These are phyloP conservation scores for Eleusine indica DNA, from an alignment of 176 grass and related monocot genomes.

Conservation along the genomic window DNA sequence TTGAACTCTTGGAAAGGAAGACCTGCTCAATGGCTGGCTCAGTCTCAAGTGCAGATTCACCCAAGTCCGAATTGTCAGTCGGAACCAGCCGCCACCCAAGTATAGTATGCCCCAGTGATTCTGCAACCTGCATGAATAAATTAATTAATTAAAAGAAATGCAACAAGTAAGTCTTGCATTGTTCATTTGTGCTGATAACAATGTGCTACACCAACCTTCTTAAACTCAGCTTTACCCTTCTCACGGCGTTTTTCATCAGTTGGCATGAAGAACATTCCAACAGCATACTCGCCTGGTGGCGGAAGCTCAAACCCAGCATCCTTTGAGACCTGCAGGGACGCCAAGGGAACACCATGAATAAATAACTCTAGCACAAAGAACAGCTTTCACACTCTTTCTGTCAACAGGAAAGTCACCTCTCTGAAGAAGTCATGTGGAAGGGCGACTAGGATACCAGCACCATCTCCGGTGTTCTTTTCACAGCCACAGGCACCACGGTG, in stretches of 20 bases:
- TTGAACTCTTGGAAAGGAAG: conserved; percentile 73
- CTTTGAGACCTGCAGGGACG: conserved; percentile 65
- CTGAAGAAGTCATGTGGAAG: conserved; percentile 81
- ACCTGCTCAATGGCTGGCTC: conserved; percentile 91
- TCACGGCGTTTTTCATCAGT: conserved; percentile 67
- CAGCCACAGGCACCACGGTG: conserved; percentile 96
- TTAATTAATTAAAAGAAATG: conserved; percentile 20
- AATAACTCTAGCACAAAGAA: not conserved
- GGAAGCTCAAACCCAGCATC: conserved; percentile 87
- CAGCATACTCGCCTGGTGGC: conserved; percentile 67
- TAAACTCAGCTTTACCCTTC: conserved; percentile 83
- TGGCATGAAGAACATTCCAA: conserved; percentile 94
- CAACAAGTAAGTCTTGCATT: not conserved
- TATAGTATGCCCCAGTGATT: conserved; percentile 71
- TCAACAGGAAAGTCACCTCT: conserved; percentile 50
- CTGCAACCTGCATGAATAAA: conserved; percentile 61
- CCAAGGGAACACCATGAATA: conserved; percentile 24
- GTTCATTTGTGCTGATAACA: not conserved
- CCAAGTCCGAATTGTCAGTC: conserved; percentile 84
- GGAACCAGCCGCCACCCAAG: conserved; percentile 94
- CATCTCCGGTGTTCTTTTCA: conserved; percentile 95
- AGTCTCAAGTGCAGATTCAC: conserved; percentile 71
- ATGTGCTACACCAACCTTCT: conserved; percentile 53
- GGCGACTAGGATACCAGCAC: conserved; percentile 89
- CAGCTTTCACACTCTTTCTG: not conserved